Percentiles rank a stretch among this genome's conserved stretches.
These are phyloP conservation scores for Amaranthus cruentus DNA, from an alignment of 148 eudicot species.

Conservation along the genomic window DNA sequence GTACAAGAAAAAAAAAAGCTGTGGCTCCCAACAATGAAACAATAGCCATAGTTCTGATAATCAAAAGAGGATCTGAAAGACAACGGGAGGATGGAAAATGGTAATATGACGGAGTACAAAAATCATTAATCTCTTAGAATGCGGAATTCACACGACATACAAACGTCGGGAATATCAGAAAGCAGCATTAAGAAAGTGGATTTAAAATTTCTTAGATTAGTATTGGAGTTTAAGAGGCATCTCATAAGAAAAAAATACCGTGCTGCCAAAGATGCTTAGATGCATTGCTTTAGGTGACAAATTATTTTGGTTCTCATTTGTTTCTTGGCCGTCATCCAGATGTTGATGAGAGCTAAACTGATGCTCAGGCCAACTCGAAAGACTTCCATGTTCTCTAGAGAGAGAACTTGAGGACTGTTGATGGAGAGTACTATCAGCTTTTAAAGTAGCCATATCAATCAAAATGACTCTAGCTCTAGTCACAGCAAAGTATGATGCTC, in stretches of 20 bases:
- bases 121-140: too few relatives aligned
- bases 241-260: slow-evolving; percentile 34
- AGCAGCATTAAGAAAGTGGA: too few relatives aligned
- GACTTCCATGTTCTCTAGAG: slow-evolving; percentile 49
- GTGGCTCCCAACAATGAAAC: too few relatives aligned
- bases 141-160: too few relatives aligned
- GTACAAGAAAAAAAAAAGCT: too few relatives aligned
- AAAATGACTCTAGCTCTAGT: slow-evolving; percentile 70
- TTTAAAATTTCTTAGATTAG: neutral
- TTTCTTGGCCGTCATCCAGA: slow-evolving; percentile 17
- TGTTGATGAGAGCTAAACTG: slow-evolving; percentile 28
- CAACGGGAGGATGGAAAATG: neutral
- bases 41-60: too few relatives aligned
- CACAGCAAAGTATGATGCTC: slow-evolving; percentile 53
- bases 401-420: slow-evolving; percentile 48
- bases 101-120: neutral
- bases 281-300: slow-evolving; percentile 74
- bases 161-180: too few relatives aligned
- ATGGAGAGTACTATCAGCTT: slow-evolving; percentile 40
- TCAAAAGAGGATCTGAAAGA: too few relatives aligned
- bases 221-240: neutral
- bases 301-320: slow-evolving; percentile 20
- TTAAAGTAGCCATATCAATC: slow-evolving; percentile 56
- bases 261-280: slow-evolving; percentile 78
- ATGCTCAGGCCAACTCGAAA: slow-evolving; percentile 87